Evolutionary conservation across 805 yeast species (phyloP), one percentile per base, ranked within the genome.

Genomic region (Suhomyces sp.): DNA sequence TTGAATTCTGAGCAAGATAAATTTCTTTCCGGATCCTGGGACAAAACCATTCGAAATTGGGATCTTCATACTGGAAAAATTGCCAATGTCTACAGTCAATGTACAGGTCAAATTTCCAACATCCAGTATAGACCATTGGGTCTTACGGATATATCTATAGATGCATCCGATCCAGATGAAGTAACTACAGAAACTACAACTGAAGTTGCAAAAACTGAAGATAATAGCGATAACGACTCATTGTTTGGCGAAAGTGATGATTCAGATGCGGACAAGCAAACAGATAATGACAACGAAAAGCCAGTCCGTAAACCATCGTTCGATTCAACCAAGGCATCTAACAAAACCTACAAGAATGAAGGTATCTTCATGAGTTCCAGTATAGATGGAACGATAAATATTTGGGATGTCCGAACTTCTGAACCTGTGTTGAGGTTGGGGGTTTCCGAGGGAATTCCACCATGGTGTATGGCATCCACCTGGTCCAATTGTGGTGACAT

Each of bases 1-100:
- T 65, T 93, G 37, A 84, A 80, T 52, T 63, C 70, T 21, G 62
- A 61, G 6, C 91, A 91, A 49, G 73, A 73, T 28, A 60, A 65
- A 28, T 81, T 88, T 31, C 47, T 91, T 13, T 81, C 93, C 33
- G 97, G 96, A 0, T 74, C 88, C 12, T 93, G 98, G 98, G 98
- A 93, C 63, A 83, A 77, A 58, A 67, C 74, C 14, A 72, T 91
- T 1, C 57, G 79, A 5, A 77, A 81, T 44, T 91, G 97, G 96
- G 98, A 93, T 59, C 66, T 93, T 40, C 74, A 86, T 46, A 74
- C 83, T 0, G 96, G 97, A 1, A 58, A 65, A 12, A 55, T 68
- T 7, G 51, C 68, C 2, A 70, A 70, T 9, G 56, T 70, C 18
- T 87, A 70, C 51, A 48, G 57, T 2, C 81, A 79, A 1, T 69